phyloP scores from a whole-genome alignment of 164 flowering plant genomes.

The grape (Vitis vinifera) region ASM3070453v1 NC_081822.1:23911001-23911500 shows the following conservation, averaged over 20 bases:
- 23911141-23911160: not conserved
- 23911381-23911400: not conserved
- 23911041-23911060: not conserved
- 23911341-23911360: not conserved
- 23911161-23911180: not conserved
- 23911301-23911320: not conserved
- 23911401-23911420: constrained; percentile 1
- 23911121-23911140: not conserved
- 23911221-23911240: not conserved
- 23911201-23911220: not conserved
- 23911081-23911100: not conserved
- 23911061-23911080: not conserved
- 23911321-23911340: not conserved
- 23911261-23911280: not conserved
- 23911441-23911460: constrained; percentile 1
- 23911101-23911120: not conserved
- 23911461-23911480: not conserved
- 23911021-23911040: not conserved
- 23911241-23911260: too few species aligned
- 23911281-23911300: not conserved
- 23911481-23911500: not conserved
- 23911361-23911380: not conserved
- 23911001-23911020: not conserved
- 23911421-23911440: not conserved
- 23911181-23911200: not conserved